phyloP scores from a whole-genome alignment of 495 filamentous ascomycete genomes.

The Letharia lupina region DNA sequence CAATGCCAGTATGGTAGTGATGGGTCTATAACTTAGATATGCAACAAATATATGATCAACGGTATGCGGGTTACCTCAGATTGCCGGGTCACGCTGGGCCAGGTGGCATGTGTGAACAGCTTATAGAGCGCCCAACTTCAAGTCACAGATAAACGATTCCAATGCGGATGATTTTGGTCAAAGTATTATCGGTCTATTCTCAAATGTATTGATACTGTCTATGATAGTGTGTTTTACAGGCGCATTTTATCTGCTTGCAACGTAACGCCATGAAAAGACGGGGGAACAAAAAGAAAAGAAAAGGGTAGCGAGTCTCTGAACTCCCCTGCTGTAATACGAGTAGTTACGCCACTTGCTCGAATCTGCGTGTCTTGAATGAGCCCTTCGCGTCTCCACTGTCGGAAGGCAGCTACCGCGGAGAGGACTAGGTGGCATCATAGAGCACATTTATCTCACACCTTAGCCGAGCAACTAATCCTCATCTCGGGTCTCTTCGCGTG shows the following conservation, averaged over 20 bases:
- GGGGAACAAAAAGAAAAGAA: background rate
- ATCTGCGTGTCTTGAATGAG: background rate
- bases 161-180: background rate
- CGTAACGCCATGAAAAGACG: background rate
- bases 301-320: background rate
- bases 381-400: background rate
- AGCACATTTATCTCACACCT: background rate
- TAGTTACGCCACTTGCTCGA: background rate
- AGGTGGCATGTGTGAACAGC: too few relatives aligned
- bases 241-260: slow-evolving; percentile 2
- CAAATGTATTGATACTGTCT: background rate
- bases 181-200: background rate
- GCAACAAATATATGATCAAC: background rate
- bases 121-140: background rate
- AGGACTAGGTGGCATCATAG: background rate
- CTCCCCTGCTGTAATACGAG: background rate
- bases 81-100: too few relatives aligned
- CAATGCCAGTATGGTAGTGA: background rate
- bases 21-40: background rate
- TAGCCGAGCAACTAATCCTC: background rate
- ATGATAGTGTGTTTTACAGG: background rate
- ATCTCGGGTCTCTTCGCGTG: background rate
- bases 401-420: background rate
- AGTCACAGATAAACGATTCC: background rate
- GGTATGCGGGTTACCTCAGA: too few relatives aligned